These are phyloP conservation scores for Fusarium anguioides DNA, from an alignment of 2,329 filamentous ascomycete species.

Conservation along the genomic window DNA sequence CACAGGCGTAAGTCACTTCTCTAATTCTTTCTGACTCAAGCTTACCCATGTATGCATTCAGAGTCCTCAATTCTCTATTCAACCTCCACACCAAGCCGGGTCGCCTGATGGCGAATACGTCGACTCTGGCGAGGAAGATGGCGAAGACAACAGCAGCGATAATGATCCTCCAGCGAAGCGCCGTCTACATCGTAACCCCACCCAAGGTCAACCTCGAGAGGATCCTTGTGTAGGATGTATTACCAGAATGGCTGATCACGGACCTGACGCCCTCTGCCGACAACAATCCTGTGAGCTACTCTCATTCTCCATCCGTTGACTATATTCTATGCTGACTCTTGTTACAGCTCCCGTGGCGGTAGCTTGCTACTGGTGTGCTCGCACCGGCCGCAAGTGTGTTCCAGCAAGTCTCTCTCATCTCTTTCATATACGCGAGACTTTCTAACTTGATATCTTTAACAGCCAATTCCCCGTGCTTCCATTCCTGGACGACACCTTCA, in stretches of 20 bases:
- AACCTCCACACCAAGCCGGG: no score
- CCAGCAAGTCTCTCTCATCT: background rate
- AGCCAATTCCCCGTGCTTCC: background rate
- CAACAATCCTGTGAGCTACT: background rate
- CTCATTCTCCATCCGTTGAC: background rate
- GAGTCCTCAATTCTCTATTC: background rate
- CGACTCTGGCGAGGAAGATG: no score
- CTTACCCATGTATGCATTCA: no score
- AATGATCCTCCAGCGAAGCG: background rate
- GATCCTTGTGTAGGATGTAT: background rate
- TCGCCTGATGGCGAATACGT: no score
- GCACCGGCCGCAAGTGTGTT: background rate
- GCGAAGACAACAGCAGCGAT: background rate
- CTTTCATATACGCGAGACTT: no score
- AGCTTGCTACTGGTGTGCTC: background rate
- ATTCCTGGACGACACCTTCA: background rate
- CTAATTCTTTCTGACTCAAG: no score
- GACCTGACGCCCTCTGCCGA: background rate
- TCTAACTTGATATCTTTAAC: background rate
- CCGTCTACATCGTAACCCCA: background rate
- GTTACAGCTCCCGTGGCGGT: background rate
- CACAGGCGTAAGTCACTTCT: no score
- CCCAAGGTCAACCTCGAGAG: background rate
- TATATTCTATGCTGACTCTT: background rate
- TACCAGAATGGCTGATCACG: background rate